Base-by-base conservation (phyloP, 2,329 filamentous ascomycete species). In the Aspergillus ustus region DNA sequence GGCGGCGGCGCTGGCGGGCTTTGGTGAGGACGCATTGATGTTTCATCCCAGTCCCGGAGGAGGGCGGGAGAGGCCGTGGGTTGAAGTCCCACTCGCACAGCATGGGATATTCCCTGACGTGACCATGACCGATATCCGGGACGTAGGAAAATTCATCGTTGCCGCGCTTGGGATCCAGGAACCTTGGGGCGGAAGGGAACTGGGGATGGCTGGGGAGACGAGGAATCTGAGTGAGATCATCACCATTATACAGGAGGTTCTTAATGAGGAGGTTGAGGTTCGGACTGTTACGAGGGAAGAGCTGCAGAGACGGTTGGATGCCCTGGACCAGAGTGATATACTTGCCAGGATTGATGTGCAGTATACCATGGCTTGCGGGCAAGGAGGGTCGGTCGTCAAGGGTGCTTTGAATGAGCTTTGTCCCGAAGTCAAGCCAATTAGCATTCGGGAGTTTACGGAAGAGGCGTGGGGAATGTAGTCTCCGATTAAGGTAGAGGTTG, bases 201-300 rank as follows among this genome's bases (percentile, higher is more conserved):
- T 77, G 57, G 68, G 70, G 8, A 74, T 77, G 66, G 73, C 68
- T 7, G 74, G 75, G 7, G 67, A 73, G 31, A 73, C 71, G 22
- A 28, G 72, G 34, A 48, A 57, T 40, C 62, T 75, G 45, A 68
- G 68, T 7, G 59, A 73, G 44, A 60, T 73, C 19, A 65, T 72
- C 25, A 51, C 51, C 19, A 40, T 55, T 71, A 17, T 66, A 70
- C 19, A 69, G 73, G 57, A 53, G 63, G 53, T 61, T 68, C 9
- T 66, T 62, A 52, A 58, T 59, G 34, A 59, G 51, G 51, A 61
- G 43, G 31, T 65, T 45, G 63, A 65, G 17, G 49, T 63, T 19
- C 37, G 50, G 13, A n/a, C 15, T 7, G 34, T 64, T 20, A 57
- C 19, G 7, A 8, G 15, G 0, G 28, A 34, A 7, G 45, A 54